Conservation (phyloP, 805 yeast species). For the Zygotorulaspora danielsina region DNA sequence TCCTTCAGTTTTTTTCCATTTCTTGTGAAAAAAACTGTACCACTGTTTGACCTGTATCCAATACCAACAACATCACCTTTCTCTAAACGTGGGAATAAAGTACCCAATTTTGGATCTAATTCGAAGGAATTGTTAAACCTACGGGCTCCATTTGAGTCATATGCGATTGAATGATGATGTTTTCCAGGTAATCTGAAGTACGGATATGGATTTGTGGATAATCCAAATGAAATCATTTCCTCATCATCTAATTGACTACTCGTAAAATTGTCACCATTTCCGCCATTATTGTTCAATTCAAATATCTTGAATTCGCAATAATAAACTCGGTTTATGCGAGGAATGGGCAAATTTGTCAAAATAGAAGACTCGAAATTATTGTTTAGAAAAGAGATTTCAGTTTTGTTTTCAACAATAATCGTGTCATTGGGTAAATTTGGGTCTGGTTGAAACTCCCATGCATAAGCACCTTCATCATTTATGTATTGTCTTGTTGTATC, state of each 20-base stretch:
- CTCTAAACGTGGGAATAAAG: conserved; percentile 54
- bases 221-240: conserved; percentile 66
- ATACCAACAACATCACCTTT: conserved; percentile 93
- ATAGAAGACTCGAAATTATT: conserved; percentile 59
- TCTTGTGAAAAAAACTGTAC: conserved; percentile 87
- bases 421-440: conserved; percentile 51
- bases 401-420: conserved; percentile 59
- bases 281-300: conserved; percentile 52
- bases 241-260: conserved; percentile 29
- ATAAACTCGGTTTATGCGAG: conserved; percentile 75
- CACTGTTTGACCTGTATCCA: conserved; percentile 77
- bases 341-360: conserved; percentile 81
- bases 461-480: conserved; percentile 83
- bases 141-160: conserved; percentile 79
- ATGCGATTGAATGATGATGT: conserved; percentile 78
- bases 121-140: conserved; percentile 75
- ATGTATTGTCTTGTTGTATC: conserved; percentile 44
- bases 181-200: conserved; percentile 90
- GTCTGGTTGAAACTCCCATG: conserved; percentile 77
- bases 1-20: conserved; percentile 88
- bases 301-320: conserved; percentile 86
- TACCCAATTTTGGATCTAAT: conserved; percentile 41
- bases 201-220: conserved; percentile 87
- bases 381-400: conserved; percentile 54
- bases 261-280: conserved; percentile 19